Conservation (phyloP, 176 grass and related monocot species). For the barley (Hordeum vulgare) region DNA sequence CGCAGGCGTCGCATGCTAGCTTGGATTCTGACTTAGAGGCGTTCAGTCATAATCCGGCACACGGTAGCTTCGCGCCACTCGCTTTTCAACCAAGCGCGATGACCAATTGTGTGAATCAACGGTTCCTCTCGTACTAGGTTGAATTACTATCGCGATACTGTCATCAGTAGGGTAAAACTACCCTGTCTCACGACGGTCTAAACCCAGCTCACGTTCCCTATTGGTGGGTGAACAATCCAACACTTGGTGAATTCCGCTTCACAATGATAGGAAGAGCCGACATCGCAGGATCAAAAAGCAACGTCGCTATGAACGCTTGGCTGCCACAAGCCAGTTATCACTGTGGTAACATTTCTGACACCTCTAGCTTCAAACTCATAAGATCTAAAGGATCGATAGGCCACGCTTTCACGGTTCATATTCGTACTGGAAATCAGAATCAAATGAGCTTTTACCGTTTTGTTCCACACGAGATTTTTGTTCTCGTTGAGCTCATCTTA, state of each 20-base stretch:
- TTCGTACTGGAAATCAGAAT: slow-evolving; percentile 61
- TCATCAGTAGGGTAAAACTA: no score
- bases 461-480: slow-evolving; percentile 64
- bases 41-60: slow-evolving; percentile 53
- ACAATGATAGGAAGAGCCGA: no score
- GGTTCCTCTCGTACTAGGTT: no score
- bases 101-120: slow-evolving; percentile 52
- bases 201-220: no score
- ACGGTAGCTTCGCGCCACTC: slow-evolving; percentile 57
- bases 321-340: slow-evolving; percentile 72
- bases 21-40: slow-evolving; percentile 53
- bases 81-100: slow-evolving; percentile 58
- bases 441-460: slow-evolving; percentile 70
- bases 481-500: slow-evolving; percentile 68
- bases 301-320: slow-evolving; percentile 34
- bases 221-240: no score
- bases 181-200: no score
- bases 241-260: no score
- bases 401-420: slow-evolving; percentile 62
- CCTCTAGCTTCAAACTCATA: slow-evolving; percentile 27
- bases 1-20: slow-evolving; percentile 24
- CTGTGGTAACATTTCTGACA: neutral
- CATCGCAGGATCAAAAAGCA: no score
- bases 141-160: no score
- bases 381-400: slow-evolving; percentile 69